Evolutionary conservation across 106 monocot genomes (phyloP), one percentile per base, ranked within the genome.

Genomic region (Alisma plantagoaquatica): DNA sequence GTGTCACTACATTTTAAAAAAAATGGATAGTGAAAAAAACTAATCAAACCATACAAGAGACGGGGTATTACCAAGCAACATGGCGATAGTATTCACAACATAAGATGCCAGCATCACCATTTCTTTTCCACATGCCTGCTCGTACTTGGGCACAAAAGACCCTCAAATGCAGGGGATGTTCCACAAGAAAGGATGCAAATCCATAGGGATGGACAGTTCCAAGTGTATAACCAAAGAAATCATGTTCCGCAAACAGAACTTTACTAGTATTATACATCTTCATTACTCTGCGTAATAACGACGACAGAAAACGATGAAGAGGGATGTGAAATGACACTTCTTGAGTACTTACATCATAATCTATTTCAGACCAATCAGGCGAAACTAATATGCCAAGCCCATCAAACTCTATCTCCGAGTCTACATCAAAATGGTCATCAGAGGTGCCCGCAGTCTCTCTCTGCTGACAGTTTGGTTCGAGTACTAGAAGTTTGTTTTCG

Each of bases 101-200:
- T 27, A 79, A 46, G 33, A 72, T 72, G 52, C 70, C 70, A 18
- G 78, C 74, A 90, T 98, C 98, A 42, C 84, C 75, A 81, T 89
- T 96, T 59, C 65, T 96, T 28, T 85, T 71, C 98, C 98, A 98
- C 98, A 90, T 98, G 51, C 98, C 98, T 45, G 90, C 84, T 61
- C 57, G 85, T 6, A 89, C 89, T 75, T 98, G 98, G 23, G 98
- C 98, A 67, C 81, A 85, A 46, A 85, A 82, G 21, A 98, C 90
- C 61, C 89, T 81, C 57, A 98, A 56, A 11, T 74, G 70, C 25
- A 98, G 54, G 31, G 98, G 98, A 74, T 79, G 76, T 70, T 98
- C 98, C 98, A 98, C 79, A 24, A 98, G 21, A 69, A 73, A 77
- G 20, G 81, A 51, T 45, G 89, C 77, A 81, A 98, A 82, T 22